Percentiles rank a stretch among this genome's conserved stretches.
Conservation (phyloP, 2,329 filamentous ascomycete genomes). For the Pyrenophora tritici-repentis region DNA sequence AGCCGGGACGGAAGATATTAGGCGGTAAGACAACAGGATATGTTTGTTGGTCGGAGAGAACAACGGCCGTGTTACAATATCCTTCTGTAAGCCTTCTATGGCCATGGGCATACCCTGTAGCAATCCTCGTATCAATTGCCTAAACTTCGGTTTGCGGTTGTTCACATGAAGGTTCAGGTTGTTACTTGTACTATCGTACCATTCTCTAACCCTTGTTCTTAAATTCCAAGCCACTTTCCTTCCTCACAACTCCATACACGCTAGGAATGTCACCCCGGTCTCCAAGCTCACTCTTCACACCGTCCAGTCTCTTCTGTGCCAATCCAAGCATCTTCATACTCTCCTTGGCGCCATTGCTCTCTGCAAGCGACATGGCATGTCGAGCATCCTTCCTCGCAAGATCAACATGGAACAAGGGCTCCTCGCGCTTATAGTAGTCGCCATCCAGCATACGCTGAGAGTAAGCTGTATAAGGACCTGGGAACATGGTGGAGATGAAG, state of each 20-base stretch:
- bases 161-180: no score
- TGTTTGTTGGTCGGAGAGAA: no score
- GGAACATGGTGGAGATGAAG: constrained; percentile 75
- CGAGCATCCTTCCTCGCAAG: constrained; percentile 80
- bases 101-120: no score
- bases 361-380: constrained; percentile 73
- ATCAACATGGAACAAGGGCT: constrained; percentile 82
- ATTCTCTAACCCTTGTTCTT: constrained; percentile 51
- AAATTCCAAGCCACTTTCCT: constrained; percentile 75
- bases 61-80: no score
- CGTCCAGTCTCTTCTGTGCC: constrained; percentile 67
- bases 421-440: constrained; percentile 75
- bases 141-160: no score
- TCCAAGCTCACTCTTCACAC: constrained; percentile 71
- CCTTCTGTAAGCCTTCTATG: no score
- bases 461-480: constrained; percentile 76
- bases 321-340: constrained; percentile 68
- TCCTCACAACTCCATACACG: constrained; percentile 79
- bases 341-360: constrained; percentile 58
- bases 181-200: no score
- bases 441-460: constrained; percentile 74
- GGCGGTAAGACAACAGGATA: no score
- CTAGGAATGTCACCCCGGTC: constrained; percentile 77
- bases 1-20: no score
- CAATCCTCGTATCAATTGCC: no score